Evolutionary conservation across 805 yeast species (phyloP), one percentile per base, ranked within the genome.

Genomic region (Saturnispora sanitii): DNA sequence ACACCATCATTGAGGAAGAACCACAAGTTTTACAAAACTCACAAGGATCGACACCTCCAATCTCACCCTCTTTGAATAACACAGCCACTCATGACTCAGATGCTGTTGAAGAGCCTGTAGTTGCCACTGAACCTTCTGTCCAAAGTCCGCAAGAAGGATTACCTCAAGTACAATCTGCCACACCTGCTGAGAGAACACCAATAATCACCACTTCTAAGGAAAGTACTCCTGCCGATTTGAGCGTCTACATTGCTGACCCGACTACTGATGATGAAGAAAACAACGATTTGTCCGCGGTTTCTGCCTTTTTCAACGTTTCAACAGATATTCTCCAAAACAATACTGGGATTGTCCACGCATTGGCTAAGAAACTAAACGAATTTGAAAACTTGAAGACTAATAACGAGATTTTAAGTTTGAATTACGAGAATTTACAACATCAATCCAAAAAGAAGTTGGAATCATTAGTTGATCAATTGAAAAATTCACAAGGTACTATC

Each of bases 351-450:
- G 42, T 66, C 15, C 39, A 34, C 2, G 55, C 57, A 27, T 41
- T 70, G 4, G 51, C 55, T 22, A 44, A 43, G 3, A 63, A 57
- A 37, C 44, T 65, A 15, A 48, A 51, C 4, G 67, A 66, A 35
- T 54, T 62, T 33, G 58, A 65, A 25, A 54, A 55, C 8, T 37
- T 68, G 31, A 57, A 60, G 42, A 64, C 73, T 1, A 63, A 61
- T 34, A 63, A 61, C 36, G 41, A 64, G 35, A 49, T 61, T 3
- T 31, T 64, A 22, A 65, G 62, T 42, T 59, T 69, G 11, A 58
- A 60, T n/a, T 52, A 62, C 15, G 73, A 70, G 40, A 71, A 67
- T 40, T 46, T 56, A 15, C 60, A 61, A 17, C 67, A 63, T 29
- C 43, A 64, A 1, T 50, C 55, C 1, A 42, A 49, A 7, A 62